A percentile compares a stretch with the other conserved stretches of the same genome.
Evolutionary conservation across 306 rosid species (phyloP).

Genomic region (Cicer yamashitae): DNA sequence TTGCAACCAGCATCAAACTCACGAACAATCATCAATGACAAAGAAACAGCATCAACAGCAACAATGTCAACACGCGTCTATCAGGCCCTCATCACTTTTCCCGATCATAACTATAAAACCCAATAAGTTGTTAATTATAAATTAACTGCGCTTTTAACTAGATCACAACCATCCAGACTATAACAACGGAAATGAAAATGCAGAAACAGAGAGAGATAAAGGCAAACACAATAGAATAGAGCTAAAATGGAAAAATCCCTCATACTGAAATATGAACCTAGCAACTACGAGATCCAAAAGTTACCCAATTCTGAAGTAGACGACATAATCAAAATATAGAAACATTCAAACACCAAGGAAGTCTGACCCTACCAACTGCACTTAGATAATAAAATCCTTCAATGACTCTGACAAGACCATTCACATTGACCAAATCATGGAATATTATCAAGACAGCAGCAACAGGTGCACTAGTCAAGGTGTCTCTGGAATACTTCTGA

Average conservation of each 20-base stretch:
- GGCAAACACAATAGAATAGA: constrained; percentile 5
- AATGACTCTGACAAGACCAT: constrained; percentile 55
- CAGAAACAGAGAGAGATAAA: constrained; percentile 10
- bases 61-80: constrained; percentile 66
- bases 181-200: constrained; percentile 25
- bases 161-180: constrained; percentile 37
- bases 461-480: constrained; percentile 42
- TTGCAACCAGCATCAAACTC: constrained; percentile 78
- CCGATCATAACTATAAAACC: constrained; percentile 87
- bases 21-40: constrained; percentile 71
- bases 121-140: constrained; percentile 67
- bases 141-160: constrained; percentile 42
- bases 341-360: constrained; percentile 52
- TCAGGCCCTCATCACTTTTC: constrained; percentile 66
- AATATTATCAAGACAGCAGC: constrained; percentile 57
- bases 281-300: constrained; percentile 49
- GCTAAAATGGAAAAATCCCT: constrained; percentile 40
- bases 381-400: constrained; percentile 50
- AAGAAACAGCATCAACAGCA: constrained; percentile 75
- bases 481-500: constrained; percentile 37
- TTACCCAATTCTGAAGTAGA: constrained; percentile 45
- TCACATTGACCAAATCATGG: constrained; percentile 49
- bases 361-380: constrained; percentile 69
- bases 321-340: constrained; percentile 47
- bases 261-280: constrained; percentile 43